These are phyloP conservation scores for Phallus indusiatus DNA, from an alignment of 768 basidiomycete genomes.

Conservation along the genomic window DNA sequence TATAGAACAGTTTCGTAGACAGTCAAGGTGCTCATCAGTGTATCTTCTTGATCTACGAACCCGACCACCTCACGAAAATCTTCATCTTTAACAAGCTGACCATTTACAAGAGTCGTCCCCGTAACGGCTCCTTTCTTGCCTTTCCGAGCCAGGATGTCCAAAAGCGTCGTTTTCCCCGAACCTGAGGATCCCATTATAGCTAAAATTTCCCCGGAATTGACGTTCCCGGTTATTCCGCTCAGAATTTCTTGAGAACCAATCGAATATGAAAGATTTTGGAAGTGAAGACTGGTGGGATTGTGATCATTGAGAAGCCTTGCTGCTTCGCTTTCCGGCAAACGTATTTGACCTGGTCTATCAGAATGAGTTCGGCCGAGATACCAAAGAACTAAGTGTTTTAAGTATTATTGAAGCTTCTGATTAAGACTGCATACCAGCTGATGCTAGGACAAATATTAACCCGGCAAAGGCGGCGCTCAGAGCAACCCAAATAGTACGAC, in stretches of 20 bases:
- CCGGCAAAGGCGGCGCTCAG: slow-evolving; percentile 76
- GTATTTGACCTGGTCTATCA: slow-evolving; percentile 57
- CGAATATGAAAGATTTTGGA: slow-evolving; percentile 73
- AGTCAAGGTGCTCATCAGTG: slow-evolving; percentile 91
- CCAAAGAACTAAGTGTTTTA: slow-evolving; percentile 57
- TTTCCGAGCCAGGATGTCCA: slow-evolving; percentile 92
- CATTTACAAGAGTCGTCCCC: slow-evolving; percentile 80
- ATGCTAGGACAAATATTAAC: slow-evolving; percentile 60
- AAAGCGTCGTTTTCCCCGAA: slow-evolving; percentile 91
- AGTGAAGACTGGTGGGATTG: slow-evolving; percentile 89
- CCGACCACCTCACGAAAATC: slow-evolving; percentile 84
- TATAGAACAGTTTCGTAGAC: slow-evolving; percentile 97
- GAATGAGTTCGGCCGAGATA: slow-evolving; percentile 72
- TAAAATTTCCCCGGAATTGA: slow-evolving; percentile 83
- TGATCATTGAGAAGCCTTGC: slow-evolving; percentile 88
- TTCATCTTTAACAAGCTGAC: slow-evolving; percentile 59
- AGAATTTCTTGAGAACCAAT: slow-evolving; percentile 62
- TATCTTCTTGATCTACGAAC: slow-evolving; percentile 98
- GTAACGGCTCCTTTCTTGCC: slow-evolving; percentile 68
- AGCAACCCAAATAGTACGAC: slow-evolving; percentile 74
- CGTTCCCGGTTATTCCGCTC: slow-evolving; percentile 71
- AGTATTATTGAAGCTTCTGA: not conserved
- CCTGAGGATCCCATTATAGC: slow-evolving; percentile 97
- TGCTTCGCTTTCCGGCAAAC: slow-evolving; percentile 72
- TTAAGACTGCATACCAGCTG: slow-evolving; percentile 35